Percentiles rank a stretch among this genome's conserved stretches.
phyloP scores from a whole-genome alignment of 306 rosid species.

The Prunus mira region DNA sequence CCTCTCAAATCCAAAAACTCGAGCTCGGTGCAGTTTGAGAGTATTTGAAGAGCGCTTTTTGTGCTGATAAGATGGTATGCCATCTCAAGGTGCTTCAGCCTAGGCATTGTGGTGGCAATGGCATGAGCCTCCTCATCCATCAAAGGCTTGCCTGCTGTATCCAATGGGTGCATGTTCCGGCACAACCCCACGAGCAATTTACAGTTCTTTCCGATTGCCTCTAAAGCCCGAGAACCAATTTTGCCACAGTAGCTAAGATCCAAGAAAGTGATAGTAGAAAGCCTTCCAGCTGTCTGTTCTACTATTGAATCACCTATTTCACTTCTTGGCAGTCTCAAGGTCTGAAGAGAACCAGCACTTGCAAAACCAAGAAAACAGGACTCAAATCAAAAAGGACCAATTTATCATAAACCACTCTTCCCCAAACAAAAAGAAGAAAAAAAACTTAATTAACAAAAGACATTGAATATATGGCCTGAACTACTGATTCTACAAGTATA shows the following conservation, averaged over 20 bases:
- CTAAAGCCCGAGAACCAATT: slow-evolving; percentile 56
- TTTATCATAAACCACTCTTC: background rate
- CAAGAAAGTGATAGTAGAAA: slow-evolving; percentile 72
- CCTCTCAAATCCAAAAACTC: slow-evolving; percentile 87
- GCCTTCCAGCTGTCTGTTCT: slow-evolving; percentile 65
- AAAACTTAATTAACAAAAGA: background rate
- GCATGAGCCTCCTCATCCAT: slow-evolving; percentile 83
- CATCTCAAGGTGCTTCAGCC: slow-evolving; percentile 90
- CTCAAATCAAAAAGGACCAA: slow-evolving; percentile 4
- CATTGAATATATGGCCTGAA: background rate
- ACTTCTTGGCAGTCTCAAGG: slow-evolving; percentile 71
- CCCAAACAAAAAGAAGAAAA: background rate
- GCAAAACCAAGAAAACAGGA: slow-evolving; percentile 42
- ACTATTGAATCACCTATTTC: slow-evolving; percentile 55
- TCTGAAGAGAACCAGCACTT: slow-evolving; percentile 86
- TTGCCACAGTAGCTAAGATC: slow-evolving; percentile 93
- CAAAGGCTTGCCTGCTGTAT: slow-evolving; percentile 72
- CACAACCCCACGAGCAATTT: slow-evolving; percentile 66
- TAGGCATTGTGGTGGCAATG: slow-evolving; percentile 91
- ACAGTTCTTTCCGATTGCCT: slow-evolving; percentile 87
- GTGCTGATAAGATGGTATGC: slow-evolving; percentile 78
- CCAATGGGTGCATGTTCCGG: slow-evolving; percentile 90
- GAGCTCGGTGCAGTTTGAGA: slow-evolving; percentile 63
- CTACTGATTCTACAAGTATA: background rate
- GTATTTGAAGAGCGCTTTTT: slow-evolving; percentile 53